Base-by-base conservation (phyloP, 179 eudicot genomes). In the Corrigiola litoralis region DNA sequence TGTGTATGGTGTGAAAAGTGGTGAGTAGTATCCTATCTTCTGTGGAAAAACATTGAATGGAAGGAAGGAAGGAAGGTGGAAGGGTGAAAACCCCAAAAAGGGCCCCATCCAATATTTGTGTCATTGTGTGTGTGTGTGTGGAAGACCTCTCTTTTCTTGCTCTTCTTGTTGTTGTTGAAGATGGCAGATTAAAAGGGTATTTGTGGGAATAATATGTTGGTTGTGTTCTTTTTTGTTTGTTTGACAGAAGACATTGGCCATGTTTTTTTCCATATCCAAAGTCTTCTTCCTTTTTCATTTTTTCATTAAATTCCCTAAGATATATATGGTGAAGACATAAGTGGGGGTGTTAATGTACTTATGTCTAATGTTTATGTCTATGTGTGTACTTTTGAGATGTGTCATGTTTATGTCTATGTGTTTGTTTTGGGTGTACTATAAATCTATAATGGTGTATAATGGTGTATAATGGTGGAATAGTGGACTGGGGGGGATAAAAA, bases 71-170 rank as follows among this genome's bases (percentile, higher is more conserved):
- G 40, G 24, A 28, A 11, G 38, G 55, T 17, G 25, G 44, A 34
- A n/a, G n/a, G 49, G 44, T 62, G 70, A 69, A 75, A 69, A 64
- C 66, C 71, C 75, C 53, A 75, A 75, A 75, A 74, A 58, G 74
- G 79, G 68, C 67, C 79, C 75, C 65, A 63, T 45, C 12, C 38
- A 21, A 40, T 38, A 28, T 21, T 40, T 62, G 41, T 18, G 20
- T 55, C 33, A 42, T 61, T 36, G 68, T 7, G 50, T 53, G 52
- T 51, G 51, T 59, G 60, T 68, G 65, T n/a, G n/a, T n/a, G n/a
- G n/a, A n/a, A n/a, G n/a, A n/a, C n/a, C n/a, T n/a, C n/a, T n/a
- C n/a, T n/a, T n/a, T n/a, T n/a, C n/a, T n/a, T n/a, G n/a, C n/a
- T n/a, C n/a, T n/a, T n/a, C n/a, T n/a, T n/a, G 37, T 47, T 61